These are phyloP conservation scores for Geum urbanum DNA, from an alignment of 306 rosid species.

Conservation along the genomic window DNA sequence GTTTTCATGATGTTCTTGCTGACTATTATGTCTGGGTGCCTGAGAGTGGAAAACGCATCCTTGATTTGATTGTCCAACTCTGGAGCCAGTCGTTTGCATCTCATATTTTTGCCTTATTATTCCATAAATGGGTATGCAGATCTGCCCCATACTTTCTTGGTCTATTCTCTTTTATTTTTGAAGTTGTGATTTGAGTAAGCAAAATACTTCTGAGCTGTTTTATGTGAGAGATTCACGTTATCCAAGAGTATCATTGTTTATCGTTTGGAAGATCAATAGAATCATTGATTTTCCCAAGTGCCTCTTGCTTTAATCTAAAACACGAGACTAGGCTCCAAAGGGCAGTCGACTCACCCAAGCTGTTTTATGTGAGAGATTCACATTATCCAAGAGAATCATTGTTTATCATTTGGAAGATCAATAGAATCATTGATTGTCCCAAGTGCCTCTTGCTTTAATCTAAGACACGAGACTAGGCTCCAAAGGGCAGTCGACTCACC, in stretches of 20 bases:
- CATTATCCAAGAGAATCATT: not conserved
- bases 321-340: not conserved
- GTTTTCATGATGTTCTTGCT: conserved; percentile 92
- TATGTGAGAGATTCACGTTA: not conserved
- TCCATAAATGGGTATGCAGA: conserved; percentile 91
- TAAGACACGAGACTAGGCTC: not conserved
- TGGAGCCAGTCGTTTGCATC: conserved; percentile 99
- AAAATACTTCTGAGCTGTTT: not conserved
- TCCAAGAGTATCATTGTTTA: not conserved
- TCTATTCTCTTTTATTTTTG: not conserved
- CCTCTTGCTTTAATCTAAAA: not conserved
- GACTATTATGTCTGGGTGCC: conserved; percentile 73
- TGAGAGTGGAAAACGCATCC: conserved; percentile 75
- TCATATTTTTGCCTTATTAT: conserved; percentile 79
- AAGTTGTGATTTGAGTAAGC: not conserved
- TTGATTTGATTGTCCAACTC: conserved; percentile 80
- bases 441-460: not conserved
- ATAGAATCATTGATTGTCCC: not conserved
- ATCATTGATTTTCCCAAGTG: not conserved
- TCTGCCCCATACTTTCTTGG: conserved; percentile 1
- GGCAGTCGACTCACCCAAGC: not conserved
- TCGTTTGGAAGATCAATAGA: not conserved
- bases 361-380: not conserved
- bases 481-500: not conserved
- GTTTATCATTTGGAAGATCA: not conserved